A percentile compares a stretch with the other conserved stretches of the same genome.
Conservation (phyloP, 2,329 filamentous ascomycete genomes). For the Neonectria faginata region DNA sequence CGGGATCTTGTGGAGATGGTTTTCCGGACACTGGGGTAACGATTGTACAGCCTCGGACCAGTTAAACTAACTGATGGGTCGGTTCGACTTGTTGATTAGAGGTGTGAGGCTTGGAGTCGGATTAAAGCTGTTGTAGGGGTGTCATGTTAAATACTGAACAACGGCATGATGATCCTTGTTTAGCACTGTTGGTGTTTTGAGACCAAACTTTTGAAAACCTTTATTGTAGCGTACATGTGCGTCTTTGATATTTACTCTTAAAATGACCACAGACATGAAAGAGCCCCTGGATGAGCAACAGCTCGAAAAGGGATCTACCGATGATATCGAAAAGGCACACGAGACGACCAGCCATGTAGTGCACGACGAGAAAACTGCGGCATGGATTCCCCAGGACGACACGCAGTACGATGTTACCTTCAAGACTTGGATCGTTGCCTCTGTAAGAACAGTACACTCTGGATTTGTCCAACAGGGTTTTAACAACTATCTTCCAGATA, state of each 20-base stretch:
- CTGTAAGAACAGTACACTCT: constrained; percentile 23
- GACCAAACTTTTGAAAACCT: not conserved
- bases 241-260: not conserved
- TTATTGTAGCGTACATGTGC: not conserved
- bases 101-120: not conserved
- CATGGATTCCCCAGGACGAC: constrained; percentile 48
- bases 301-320: constrained; percentile 21
- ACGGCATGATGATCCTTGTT: not conserved
- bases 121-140: not conserved
- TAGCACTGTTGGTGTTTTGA: not conserved
- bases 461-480: rapidly evolving
- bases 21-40: constrained; percentile 28
- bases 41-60: not conserved
- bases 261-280: constrained; percentile 12
- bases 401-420: constrained; percentile 54
- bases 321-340: constrained; percentile 27
- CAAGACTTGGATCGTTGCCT: constrained; percentile 55
- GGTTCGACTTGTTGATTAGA: not conserved
- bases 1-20: constrained; percentile 26
- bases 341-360: constrained; percentile 28
- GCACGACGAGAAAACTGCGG: constrained; percentile 11
- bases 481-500: constrained; percentile 38
- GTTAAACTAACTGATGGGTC: not conserved
- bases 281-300: constrained; percentile 7
- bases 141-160: constrained; percentile 1